Evolutionary conservation across 352 stramenopile genomes (phyloP), one percentile per base, ranked within the genome.

Genomic region (Phytopythium delawarense): DNA sequence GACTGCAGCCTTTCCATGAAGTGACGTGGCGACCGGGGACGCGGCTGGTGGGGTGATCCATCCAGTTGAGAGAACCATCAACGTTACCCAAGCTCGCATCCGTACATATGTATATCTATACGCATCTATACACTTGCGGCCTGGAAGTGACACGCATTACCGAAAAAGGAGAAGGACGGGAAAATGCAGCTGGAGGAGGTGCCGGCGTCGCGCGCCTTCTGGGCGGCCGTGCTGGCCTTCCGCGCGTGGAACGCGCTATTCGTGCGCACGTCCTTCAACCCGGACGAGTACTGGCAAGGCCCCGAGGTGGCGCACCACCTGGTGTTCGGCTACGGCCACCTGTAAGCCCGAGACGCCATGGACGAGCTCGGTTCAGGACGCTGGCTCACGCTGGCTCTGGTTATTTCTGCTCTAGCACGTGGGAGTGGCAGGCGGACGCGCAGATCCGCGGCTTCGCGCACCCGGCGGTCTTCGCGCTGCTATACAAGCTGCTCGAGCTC

Each of bases 211-310:
- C 64, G 67, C 30, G 28, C 63, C 53, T 84, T 91, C 52, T 92
- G 83, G 81, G 59, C 67, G 42, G 62, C 55, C 16, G 66, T 94
- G 56, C 44, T 76, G 25, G 66, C 55, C 44, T 95, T 94, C 67
- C 87, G 87, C 64, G 32, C 92, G 5, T 89, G 77, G 74, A 95
- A 94, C 58, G 78, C 84, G 63, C 74, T 93, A 15, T 91, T 94
- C 28, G 87, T 96, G 56, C 82, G 81, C 67, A 94, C 88, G 59
- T 77, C 70, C 52, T 96, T 96, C 73, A 94, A 94, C 57, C 83
- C 88, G 21, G 88, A 96, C 62, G 88, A 96, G 71, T 96, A 89
- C 71, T 96, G 88, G 88, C 88, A 96, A 66, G 90, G 87, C 61
- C 87, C 84, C 2, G 88, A 96, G 68, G 85, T 96, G 37, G 88